These are phyloP conservation scores for Plantago rigida DNA, from an alignment of 305 asterid species.

Conservation along the genomic window DNA sequence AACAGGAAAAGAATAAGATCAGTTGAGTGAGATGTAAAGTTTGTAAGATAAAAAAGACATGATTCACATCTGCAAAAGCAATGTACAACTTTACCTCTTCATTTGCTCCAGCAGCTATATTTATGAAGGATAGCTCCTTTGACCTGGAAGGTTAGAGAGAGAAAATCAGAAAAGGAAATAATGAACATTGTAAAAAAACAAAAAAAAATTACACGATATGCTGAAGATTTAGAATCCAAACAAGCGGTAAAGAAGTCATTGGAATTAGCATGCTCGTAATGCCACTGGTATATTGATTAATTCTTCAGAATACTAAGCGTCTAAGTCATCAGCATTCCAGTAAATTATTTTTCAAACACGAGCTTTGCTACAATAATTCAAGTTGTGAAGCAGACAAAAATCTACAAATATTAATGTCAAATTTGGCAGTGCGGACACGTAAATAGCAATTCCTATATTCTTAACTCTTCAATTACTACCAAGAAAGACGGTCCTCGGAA, in stretches of 20 bases:
- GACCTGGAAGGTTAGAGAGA: slow-evolving; percentile 41
- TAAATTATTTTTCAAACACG: neutral
- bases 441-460: neutral
- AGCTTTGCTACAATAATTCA: neutral
- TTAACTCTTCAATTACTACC: slow-evolving; percentile 1
- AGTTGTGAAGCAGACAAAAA: too few species aligned
- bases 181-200: slow-evolving; percentile 6
- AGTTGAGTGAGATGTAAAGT: slow-evolving; percentile 3
- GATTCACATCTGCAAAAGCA: slow-evolving; percentile 23
- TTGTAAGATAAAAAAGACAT: slow-evolving; percentile 4
- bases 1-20: slow-evolving; percentile 11
- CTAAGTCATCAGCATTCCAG: neutral
- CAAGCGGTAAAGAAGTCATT: neutral
- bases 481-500: neutral
- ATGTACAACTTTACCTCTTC: slow-evolving; percentile 50
- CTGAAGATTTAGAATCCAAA: slow-evolving; percentile 8
- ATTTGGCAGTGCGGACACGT: slow-evolving; percentile 3
- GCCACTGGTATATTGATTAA: neutral
- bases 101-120: slow-evolving; percentile 83
- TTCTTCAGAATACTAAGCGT: neutral
- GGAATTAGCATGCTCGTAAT: neutral
- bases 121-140: slow-evolving; percentile 59
- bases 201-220: slow-evolving; percentile 8
- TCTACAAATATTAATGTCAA: neutral
- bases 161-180: slow-evolving; percentile 11